Percentiles rank a stretch among this genome's conserved stretches.
Conservation (phyloP, 1,284 basidiomycete genomes). For the Trichosporon faecale region DNA sequence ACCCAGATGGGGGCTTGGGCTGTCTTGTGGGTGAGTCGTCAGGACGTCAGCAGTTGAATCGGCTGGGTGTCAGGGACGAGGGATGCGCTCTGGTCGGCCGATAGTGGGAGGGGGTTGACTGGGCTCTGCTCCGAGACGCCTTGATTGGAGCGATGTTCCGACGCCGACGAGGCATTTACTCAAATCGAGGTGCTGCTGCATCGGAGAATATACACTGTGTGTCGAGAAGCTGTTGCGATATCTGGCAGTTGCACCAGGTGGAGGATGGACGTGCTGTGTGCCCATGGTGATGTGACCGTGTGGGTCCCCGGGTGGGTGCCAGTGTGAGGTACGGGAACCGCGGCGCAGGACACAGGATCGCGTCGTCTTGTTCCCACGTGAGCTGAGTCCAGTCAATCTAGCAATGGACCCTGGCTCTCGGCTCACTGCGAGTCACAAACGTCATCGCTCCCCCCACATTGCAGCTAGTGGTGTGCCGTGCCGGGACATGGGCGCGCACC, state of each 20-base stretch:
- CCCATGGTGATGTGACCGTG: conserved; percentile 1
- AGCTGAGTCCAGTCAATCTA: background rate
- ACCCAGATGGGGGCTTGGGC: background rate
- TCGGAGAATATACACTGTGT: background rate
- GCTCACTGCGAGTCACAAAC: background rate
- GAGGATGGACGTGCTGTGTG: background rate
- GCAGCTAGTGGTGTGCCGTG: background rate
- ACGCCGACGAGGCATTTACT: background rate
- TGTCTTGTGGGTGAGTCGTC: background rate
- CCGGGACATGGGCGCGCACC: background rate
- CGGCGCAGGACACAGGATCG: background rate
- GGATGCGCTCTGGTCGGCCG: background rate
- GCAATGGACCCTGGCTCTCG: background rate
- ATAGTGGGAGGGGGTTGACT: background rate
- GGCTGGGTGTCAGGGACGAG: background rate
- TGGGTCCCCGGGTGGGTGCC: conserved; percentile 10
- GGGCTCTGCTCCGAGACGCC: background rate
- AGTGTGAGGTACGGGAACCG: background rate
- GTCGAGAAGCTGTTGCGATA: background rate
- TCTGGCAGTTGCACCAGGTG: background rate
- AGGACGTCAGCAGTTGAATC: background rate
- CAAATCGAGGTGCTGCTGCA: background rate
- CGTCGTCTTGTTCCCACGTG: background rate
- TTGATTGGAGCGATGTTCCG: background rate
- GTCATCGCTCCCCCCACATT: conserved; percentile 8